These are phyloP conservation scores for Aureococcus anophagefferens DNA, from an alignment of 108 stramenopile genomes.

Conservation along the genomic window DNA sequence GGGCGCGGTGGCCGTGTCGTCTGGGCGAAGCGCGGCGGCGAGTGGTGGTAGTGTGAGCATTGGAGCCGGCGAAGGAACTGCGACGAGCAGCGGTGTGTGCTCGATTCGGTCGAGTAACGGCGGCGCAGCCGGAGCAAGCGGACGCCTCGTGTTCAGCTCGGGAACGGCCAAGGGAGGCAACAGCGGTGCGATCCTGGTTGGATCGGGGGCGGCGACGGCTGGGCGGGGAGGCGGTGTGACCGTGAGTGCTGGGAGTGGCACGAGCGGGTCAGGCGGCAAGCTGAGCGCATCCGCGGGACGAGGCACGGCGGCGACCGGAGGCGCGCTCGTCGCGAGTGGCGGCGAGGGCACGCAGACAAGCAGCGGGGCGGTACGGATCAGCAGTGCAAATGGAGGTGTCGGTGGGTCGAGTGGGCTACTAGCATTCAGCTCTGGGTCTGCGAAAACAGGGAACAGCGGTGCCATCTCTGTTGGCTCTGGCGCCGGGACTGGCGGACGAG, in stretches of 20 bases:
- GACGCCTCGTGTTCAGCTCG: not conserved
- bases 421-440: not conserved
- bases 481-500: too few relatives aligned
- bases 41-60: not conserved
- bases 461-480: too few relatives aligned
- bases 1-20: too few relatives aligned
- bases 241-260: not conserved
- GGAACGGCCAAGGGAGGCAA: not conserved
- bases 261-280: not conserved
- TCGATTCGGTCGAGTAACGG: not conserved
- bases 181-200: not conserved
- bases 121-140: not conserved
- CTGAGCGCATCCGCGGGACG: not conserved
- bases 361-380: not conserved
- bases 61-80: not conserved
- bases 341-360: not conserved
- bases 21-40: too few relatives aligned
- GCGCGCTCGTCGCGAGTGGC: not conserved
- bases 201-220: not conserved
- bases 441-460: too few relatives aligned
- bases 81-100: not conserved
- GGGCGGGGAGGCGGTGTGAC: not conserved
- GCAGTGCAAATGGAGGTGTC: not conserved
- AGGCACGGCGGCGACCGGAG: not conserved
- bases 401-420: not conserved